These are phyloP conservation scores for Mycena filopes DNA, from an alignment of 768 basidiomycete genomes.

Conservation along the genomic window DNA sequence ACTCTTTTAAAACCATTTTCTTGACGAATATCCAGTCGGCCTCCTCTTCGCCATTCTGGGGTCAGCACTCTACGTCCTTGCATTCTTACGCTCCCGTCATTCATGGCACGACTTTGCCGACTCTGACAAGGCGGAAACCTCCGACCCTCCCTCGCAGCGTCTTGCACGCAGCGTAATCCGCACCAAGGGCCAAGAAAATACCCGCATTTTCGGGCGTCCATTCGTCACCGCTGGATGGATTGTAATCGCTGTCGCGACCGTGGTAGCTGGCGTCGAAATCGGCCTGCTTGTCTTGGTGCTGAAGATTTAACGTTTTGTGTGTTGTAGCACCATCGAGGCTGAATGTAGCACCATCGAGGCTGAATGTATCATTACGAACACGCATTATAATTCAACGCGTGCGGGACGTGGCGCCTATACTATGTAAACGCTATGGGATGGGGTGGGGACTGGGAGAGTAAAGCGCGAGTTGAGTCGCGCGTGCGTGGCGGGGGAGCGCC, in stretches of 20 bases:
- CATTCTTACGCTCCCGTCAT: constrained; percentile 71
- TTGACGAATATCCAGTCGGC: constrained; percentile 52
- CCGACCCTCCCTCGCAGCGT: background rate
- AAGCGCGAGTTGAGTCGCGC: constrained; percentile 56
- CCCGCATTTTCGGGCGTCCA: constrained; percentile 77
- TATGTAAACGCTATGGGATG: no score
- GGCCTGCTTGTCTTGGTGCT: constrained; percentile 73
- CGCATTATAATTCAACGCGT: no score
- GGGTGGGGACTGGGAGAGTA: background rate
- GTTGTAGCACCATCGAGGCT: no score
- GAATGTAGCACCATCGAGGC: no score
- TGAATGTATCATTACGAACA: no score
- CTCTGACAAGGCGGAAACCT: constrained; percentile 47
- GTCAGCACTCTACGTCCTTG: constrained; percentile 63
- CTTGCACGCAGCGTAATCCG: constrained; percentile 49
- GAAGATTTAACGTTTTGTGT: constrained; percentile 35
- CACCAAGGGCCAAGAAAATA: constrained; percentile 70
- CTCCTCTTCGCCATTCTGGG: constrained; percentile 74
- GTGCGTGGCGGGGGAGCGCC: background rate
- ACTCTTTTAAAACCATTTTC: background rate
- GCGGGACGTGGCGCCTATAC: no score
- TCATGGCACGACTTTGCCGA: constrained; percentile 86
- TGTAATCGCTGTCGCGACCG: constrained; percentile 65
- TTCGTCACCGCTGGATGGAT: constrained; percentile 87
- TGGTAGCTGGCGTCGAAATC: constrained; percentile 74